A percentile compares a stretch with the other conserved stretches of the same genome.
These are phyloP conservation scores for Fusarium tuaranense DNA, from an alignment of 2,329 filamentous ascomycete species.

Conservation along the genomic window DNA sequence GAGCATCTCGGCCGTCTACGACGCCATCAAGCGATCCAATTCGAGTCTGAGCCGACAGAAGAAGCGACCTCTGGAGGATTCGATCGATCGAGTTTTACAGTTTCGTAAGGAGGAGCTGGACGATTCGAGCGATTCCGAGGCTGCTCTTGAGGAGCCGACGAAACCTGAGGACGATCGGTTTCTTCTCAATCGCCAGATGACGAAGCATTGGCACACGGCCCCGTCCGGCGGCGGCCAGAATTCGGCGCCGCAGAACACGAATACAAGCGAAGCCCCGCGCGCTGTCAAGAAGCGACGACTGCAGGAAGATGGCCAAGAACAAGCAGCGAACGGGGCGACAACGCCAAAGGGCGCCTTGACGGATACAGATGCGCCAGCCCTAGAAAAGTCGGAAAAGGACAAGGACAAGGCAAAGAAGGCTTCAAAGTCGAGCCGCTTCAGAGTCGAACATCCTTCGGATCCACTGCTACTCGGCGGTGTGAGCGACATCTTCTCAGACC, in stretches of 20 bases:
- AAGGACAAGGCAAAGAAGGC: slow-evolving; percentile 50
- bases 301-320: slow-evolving; percentile 44
- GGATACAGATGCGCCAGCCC: slow-evolving; percentile 27
- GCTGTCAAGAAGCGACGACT: slow-evolving; percentile 50
- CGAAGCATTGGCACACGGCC: slow-evolving; percentile 52
- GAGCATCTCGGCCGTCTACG: slow-evolving; percentile 75
- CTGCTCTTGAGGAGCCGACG: slow-evolving; percentile 57
- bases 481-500: slow-evolving; percentile 36
- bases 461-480: slow-evolving; percentile 47
- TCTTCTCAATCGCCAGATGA: slow-evolving; percentile 57
- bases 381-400: slow-evolving; percentile 46
- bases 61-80: slow-evolving; percentile 84
- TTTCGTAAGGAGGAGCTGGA: slow-evolving; percentile 75
- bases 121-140: slow-evolving; percentile 64
- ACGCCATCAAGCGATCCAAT: slow-evolving; percentile 86
- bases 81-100: slow-evolving; percentile 84
- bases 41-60: slow-evolving; percentile 86
- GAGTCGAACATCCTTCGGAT: slow-evolving; percentile 44
- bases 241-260: neutral
- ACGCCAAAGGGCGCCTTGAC: slow-evolving; percentile 36
- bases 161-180: slow-evolving; percentile 52
- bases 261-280: slow-evolving; percentile 34
- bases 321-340: slow-evolving; percentile 15
- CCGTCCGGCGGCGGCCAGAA: neutral
- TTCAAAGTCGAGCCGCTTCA: slow-evolving; percentile 46